phyloP scores from a whole-genome alignment of 169 alveolate species.

The Eimeria maxima region DNA sequence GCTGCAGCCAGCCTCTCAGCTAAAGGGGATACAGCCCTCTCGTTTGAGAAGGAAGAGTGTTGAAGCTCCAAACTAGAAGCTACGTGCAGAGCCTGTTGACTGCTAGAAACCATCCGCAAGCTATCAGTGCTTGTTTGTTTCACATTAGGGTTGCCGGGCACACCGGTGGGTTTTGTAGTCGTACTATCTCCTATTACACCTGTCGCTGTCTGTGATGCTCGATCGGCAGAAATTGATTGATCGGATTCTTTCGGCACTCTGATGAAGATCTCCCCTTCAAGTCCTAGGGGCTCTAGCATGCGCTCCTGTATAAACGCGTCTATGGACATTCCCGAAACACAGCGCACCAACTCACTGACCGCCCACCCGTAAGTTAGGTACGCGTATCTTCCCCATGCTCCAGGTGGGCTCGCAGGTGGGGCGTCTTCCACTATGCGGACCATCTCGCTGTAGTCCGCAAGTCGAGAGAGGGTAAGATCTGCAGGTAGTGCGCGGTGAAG shows the following conservation, averaged over 20 bases:
- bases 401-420: slow-evolving; percentile 63
- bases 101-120: slow-evolving; percentile 17
- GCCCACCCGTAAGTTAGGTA: slow-evolving; percentile 85
- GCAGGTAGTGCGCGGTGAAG: slow-evolving; percentile 86
- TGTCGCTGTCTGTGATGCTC: slow-evolving; percentile 24
- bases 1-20: slow-evolving; percentile 34
- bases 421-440: slow-evolving; percentile 85
- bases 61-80: slow-evolving; percentile 33
- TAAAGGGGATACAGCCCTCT: neutral
- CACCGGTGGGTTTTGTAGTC: neutral
- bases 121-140: slow-evolving; percentile 19
- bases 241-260: slow-evolving; percentile 69
- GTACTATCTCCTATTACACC: neutral
- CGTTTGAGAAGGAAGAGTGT: slow-evolving; percentile 33
- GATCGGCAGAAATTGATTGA: slow-evolving; percentile 15
- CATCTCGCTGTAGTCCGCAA: slow-evolving; percentile 84
- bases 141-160: slow-evolving; percentile 30
- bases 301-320: slow-evolving; percentile 76
- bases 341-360: slow-evolving; percentile 82
- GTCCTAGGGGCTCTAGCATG: slow-evolving; percentile 56
- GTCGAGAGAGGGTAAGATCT: slow-evolving; percentile 82
- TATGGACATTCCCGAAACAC: slow-evolving; percentile 64
- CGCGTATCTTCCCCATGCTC: slow-evolving; percentile 81
- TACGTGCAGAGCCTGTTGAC: slow-evolving; percentile 26
- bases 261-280: slow-evolving; percentile 76